Percentiles rank a stretch among this genome's conserved stretches.
These are phyloP conservation scores for Purshia tridentata DNA, from an alignment of 306 rosid species.

Conservation along the genomic window DNA sequence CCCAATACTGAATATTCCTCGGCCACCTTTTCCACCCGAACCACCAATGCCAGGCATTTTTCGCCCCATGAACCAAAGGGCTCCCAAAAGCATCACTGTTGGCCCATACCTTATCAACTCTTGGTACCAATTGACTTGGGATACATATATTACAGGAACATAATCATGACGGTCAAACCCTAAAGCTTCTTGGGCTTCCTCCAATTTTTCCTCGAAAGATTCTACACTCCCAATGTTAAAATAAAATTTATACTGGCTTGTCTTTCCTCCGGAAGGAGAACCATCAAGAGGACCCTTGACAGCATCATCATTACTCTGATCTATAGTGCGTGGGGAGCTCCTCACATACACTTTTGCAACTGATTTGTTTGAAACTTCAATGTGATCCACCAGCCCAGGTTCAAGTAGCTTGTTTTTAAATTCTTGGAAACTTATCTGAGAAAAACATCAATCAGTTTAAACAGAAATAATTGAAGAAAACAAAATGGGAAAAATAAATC, in stretches of 20 bases:
- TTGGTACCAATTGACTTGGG: constrained; percentile 69
- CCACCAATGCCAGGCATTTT: constrained; percentile 74
- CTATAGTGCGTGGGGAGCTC: constrained; percentile 39
- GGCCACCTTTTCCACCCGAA: constrained; percentile 62
- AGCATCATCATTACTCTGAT: constrained; percentile 52
- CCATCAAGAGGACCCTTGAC: constrained; percentile 43
- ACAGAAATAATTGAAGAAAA: constrained; percentile 5
- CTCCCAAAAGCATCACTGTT: constrained; percentile 62
- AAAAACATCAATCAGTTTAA: constrained; percentile 16
- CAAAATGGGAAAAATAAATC: neutral
- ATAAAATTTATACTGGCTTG: constrained; percentile 63
- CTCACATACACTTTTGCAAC: constrained; percentile 83
- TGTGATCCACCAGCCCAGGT: constrained; percentile 83
- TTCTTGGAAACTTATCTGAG: constrained; percentile 96
- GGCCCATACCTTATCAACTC: constrained; percentile 72
- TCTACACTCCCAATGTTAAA: constrained; percentile 92
- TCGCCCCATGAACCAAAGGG: constrained; percentile 57
- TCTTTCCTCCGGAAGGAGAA: constrained; percentile 40
- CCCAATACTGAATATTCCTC: constrained; percentile 87
- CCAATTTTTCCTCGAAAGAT: constrained; percentile 92
- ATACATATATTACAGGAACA: constrained; percentile 78
- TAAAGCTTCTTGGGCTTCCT: constrained; percentile 86
- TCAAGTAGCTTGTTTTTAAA: constrained; percentile 88
- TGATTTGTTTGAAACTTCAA: constrained; percentile 84
- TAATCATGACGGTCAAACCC: constrained; percentile 75